Conservation (phyloP, 495 filamentous ascomycete species). For the Chaetomium tenue region DNA sequence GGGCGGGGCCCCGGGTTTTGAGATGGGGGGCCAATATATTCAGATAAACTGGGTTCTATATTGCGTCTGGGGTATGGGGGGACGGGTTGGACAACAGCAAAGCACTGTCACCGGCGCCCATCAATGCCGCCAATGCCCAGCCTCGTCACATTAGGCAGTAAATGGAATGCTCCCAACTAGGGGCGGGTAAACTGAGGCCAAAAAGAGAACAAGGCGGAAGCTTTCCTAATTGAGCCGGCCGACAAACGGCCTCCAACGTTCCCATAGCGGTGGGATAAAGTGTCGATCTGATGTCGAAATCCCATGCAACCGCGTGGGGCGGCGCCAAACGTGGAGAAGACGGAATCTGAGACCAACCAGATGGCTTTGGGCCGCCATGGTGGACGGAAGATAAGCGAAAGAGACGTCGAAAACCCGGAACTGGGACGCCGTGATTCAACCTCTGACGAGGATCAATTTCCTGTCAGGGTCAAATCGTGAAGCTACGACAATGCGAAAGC, state of each 20-base stretch:
- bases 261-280: constrained; percentile 2
- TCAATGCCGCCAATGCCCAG: constrained; percentile 33
- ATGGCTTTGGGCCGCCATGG: background rate
- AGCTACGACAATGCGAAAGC: background rate
- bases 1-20: constrained; percentile 38
- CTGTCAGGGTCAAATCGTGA: background rate
- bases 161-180: constrained; percentile 22
- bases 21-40: constrained; percentile 32
- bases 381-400: constrained; percentile 21
- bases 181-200: constrained; percentile 15
- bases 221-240: constrained; percentile 28
- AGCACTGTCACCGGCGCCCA: constrained; percentile 26
- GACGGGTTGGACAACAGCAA: constrained; percentile 22
- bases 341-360: background rate
- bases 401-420: constrained; percentile 16
- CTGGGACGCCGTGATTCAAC: constrained; percentile 5
- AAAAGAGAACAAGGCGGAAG: constrained; percentile 31
- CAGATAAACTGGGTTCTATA: constrained; percentile 36
- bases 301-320: constrained; percentile 12
- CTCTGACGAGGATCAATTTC: background rate
- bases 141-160: constrained; percentile 32
- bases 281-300: constrained; percentile 18
- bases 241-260: constrained; percentile 14
- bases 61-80: constrained; percentile 23
- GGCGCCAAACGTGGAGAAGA: constrained; percentile 4